Percentiles rank a stretch among this genome's conserved stretches.
Evolutionary conservation across 768 basidiomycete species (phyloP).

Genomic region (Harrya chromipes): DNA sequence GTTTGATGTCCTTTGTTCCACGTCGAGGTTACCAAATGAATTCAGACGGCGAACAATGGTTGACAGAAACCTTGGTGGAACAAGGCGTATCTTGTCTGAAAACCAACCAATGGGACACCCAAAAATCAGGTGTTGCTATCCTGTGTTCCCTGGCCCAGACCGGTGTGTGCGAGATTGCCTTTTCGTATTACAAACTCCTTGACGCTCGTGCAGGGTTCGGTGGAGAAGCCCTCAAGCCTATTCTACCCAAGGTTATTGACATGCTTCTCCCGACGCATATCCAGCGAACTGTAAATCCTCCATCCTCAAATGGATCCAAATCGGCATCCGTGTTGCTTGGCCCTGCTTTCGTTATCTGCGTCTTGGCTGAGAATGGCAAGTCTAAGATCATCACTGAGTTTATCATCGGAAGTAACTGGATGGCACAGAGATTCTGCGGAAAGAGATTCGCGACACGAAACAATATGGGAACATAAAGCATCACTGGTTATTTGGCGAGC

Average conservation of each 20-base stretch:
- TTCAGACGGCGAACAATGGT: conserved; percentile 6
- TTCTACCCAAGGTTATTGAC: conserved; percentile 5
- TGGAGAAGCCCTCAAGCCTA: conserved; percentile 4
- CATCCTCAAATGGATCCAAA: background rate
- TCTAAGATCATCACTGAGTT: background rate
- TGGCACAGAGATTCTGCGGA: conserved; percentile 14
- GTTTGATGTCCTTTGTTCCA: background rate
- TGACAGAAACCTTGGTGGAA: conserved; percentile 10
- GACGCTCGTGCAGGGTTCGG: conserved; percentile 6
- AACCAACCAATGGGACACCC: conserved; percentile 8
- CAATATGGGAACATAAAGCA: conserved; percentile 17
- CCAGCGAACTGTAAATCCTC: background rate
- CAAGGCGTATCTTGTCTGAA: conserved; percentile 7
- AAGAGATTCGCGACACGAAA: conserved; percentile 14
- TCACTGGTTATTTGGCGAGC: background rate
- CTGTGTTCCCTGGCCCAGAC: conserved; percentile 14
- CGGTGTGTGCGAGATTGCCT: background rate
- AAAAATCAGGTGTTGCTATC: conserved; percentile 18
- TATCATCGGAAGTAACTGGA: background rate
- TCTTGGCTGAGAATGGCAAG: conserved; percentile 11
- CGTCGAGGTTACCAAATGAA: background rate
- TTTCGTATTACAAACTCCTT: background rate
- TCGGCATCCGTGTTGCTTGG: conserved; percentile 10
- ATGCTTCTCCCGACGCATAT: conserved; percentile 10
- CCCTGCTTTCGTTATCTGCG: conserved; percentile 11